Percentiles rank a stretch among this genome's conserved stretches.
phyloP scores from a whole-genome alignment of 2,329 filamentous ascomycete genomes.

The Cladobotryum mycophilum region DNA sequence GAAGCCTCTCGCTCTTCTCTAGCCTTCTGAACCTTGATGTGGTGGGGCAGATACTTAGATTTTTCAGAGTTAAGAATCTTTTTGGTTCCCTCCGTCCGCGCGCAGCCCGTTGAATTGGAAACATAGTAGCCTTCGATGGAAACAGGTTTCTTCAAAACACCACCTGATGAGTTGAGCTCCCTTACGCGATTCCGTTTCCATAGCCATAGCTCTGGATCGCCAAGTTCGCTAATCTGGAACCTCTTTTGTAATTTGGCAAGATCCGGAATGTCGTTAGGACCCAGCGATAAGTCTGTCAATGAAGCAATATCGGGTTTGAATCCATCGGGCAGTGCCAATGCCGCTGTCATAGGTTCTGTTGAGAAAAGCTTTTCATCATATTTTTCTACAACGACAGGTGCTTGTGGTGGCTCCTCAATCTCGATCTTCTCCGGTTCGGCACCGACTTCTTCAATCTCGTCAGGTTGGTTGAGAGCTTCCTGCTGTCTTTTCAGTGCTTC shows the following conservation, averaged over 20 bases:
- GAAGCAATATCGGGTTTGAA: slow-evolving; percentile 41
- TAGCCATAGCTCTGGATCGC: slow-evolving; percentile 48
- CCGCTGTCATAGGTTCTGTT: slow-evolving; percentile 37
- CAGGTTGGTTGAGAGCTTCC: slow-evolving; percentile 35
- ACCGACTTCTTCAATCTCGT: slow-evolving; percentile 34
- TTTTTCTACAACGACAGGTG: slow-evolving; percentile 44
- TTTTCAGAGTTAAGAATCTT: slow-evolving; percentile 97
- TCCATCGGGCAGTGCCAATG: slow-evolving; percentile 38
- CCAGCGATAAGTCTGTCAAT: slow-evolving; percentile 39
- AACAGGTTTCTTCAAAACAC: slow-evolving; percentile 27
- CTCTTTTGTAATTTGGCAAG: slow-evolving; percentile 42
- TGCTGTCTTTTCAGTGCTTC: slow-evolving; percentile 54
- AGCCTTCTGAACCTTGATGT: slow-evolving; percentile 89
- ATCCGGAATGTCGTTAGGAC: slow-evolving; percentile 43
- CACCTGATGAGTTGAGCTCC: slow-evolving; percentile 43
- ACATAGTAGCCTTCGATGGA: slow-evolving; percentile 68
- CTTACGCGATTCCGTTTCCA: slow-evolving; percentile 52
- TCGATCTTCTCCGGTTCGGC: slow-evolving; percentile 27
- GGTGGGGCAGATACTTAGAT: slow-evolving; percentile 94
- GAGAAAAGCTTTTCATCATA: slow-evolving; percentile 44
- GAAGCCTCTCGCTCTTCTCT: slow-evolving; percentile 85
- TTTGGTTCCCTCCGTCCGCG: slow-evolving; percentile 87
- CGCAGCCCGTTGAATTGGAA: slow-evolving; percentile 75
- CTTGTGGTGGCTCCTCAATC: slow-evolving; percentile 13
- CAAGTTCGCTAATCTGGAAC: slow-evolving; percentile 38